Conservation (phyloP, 208 protist genomes). For the Acanthamoeba sp. region DNA sequence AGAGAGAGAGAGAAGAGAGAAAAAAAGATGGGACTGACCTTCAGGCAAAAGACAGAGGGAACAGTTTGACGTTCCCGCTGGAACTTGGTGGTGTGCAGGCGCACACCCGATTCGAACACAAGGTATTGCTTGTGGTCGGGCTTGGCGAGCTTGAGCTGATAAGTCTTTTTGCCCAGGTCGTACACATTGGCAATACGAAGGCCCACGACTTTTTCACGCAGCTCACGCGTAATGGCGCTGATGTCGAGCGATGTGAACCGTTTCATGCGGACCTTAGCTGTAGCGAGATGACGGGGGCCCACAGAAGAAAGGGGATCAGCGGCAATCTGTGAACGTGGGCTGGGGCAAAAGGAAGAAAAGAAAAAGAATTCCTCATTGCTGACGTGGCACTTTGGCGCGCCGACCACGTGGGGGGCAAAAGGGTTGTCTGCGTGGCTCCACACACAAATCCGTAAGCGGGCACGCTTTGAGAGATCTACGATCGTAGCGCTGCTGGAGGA, state of each 20-base stretch:
- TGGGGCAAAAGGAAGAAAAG: not conserved
- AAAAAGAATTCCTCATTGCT: slow-evolving; percentile 1
- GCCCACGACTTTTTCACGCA: slow-evolving; percentile 91
- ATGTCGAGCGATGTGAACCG: slow-evolving; percentile 94
- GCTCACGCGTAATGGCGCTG: slow-evolving; percentile 92
- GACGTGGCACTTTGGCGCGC: not conserved
- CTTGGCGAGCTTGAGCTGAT: slow-evolving; percentile 95
- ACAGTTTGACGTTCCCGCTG: slow-evolving; percentile 94
- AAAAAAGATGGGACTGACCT: slow-evolving; percentile 74
- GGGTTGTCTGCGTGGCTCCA: slow-evolving; percentile 21
- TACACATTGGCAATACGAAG: slow-evolving; percentile 96
- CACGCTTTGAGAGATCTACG: too few relatives aligned
- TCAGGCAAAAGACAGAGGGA: slow-evolving; percentile 94
- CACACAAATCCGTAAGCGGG: too few relatives aligned
- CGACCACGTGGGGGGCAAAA: slow-evolving; percentile 85
- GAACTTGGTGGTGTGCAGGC: slow-evolving; percentile 95
- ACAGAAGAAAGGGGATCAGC: too few relatives aligned
- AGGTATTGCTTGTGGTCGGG: slow-evolving; percentile 93
- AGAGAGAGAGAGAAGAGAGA: not conserved
- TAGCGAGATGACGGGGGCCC: too few relatives aligned
- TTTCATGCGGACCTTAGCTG: too few relatives aligned
- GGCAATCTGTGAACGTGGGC: not conserved
- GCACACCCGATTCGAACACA: slow-evolving; percentile 95
- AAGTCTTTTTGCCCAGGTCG: slow-evolving; percentile 94
- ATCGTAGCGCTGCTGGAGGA: too few relatives aligned